A percentile compares a stretch with the other conserved stretches of the same genome.
Conservation (phyloP, 371 early-diverging fungal species). For the Encephalitozoon cuniculi region DNA sequence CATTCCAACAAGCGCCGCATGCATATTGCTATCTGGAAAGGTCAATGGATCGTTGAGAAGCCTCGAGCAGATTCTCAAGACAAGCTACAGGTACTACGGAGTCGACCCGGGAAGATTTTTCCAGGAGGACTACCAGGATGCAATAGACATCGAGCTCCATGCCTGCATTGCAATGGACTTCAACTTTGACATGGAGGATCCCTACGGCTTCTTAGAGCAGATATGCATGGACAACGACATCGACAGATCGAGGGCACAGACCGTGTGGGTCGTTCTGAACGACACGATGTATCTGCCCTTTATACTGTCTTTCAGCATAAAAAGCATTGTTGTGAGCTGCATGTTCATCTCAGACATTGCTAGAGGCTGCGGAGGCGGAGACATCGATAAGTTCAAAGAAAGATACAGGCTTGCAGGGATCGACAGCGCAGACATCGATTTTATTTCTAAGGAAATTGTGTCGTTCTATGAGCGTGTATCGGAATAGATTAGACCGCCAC, state of each 20-base stretch:
- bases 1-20: background rate
- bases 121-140: background rate
- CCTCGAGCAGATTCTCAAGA: background rate
- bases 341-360: background rate
- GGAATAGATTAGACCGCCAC: background rate
- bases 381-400: background rate
- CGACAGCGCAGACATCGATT: background rate
- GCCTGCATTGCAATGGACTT: conserved; percentile 7
- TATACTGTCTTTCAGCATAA: background rate
- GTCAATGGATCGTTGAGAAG: background rate
- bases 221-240: background rate
- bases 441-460: conserved; percentile 2
- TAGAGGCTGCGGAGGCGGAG: background rate
- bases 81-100: background rate
- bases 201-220: background rate
- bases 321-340: background rate
- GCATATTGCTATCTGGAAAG: background rate
- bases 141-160: conserved; percentile 1
- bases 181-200: background rate
- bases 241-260: background rate
- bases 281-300: background rate
- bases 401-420: background rate
- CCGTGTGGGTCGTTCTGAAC: background rate
- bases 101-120: background rate
- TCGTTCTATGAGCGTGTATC: background rate